Conservation (phyloP, 2,329 filamentous ascomycete genomes). For the Alternaria incomplexa region DNA sequence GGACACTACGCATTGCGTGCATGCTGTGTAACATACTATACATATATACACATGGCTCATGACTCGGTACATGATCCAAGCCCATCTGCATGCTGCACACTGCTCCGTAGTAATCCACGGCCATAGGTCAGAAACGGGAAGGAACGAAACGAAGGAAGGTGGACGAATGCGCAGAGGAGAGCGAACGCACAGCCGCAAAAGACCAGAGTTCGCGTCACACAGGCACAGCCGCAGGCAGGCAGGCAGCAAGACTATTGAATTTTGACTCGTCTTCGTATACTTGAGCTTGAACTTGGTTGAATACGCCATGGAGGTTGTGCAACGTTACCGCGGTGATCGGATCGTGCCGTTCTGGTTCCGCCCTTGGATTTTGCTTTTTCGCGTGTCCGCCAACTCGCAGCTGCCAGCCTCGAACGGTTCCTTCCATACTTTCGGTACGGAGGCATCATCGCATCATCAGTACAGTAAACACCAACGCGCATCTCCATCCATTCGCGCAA, state of each 20-base stretch:
- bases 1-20: slow-evolving; percentile 8
- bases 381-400: not conserved
- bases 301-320: not conserved
- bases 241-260: not conserved
- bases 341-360: not conserved
- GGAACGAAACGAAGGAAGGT: not conserved
- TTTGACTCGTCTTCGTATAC: not conserved
- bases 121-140: not conserved
- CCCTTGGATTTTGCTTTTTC: not conserved
- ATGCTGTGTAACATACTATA: slow-evolving; percentile 13
- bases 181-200: slow-evolving; percentile 3
- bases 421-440: not conserved
- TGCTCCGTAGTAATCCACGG: slow-evolving; percentile 6
- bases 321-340: not conserved
- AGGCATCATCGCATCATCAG: not conserved
- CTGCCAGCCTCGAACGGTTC: not conserved
- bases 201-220: slow-evolving; percentile 2
- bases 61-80: slow-evolving; percentile 7
- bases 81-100: not conserved
- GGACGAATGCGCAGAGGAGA: not conserved
- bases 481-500: not conserved
- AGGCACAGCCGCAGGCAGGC: slow-evolving; percentile 1
- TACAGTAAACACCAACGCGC: not conserved
- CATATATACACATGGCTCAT: not conserved
- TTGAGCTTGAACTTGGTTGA: not conserved